These are phyloP conservation scores for Mortierella sp. DNA, from an alignment of 371 early-diverging fungal genomes.

Conservation along the genomic window DNA sequence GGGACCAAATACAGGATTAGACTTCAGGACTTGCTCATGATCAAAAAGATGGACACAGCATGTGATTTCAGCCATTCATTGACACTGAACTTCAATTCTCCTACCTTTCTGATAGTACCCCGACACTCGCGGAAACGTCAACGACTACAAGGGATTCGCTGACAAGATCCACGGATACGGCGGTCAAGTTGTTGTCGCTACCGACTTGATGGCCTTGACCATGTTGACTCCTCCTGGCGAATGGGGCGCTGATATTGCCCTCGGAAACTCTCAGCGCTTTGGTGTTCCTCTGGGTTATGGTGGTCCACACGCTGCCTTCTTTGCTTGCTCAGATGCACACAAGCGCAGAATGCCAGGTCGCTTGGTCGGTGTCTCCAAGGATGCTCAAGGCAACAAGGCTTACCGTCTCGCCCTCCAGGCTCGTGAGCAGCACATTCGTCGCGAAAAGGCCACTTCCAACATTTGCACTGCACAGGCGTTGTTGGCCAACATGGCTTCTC, in stretches of 20 bases:
- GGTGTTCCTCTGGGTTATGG: slow-evolving; percentile 98
- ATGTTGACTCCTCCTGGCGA: slow-evolving; percentile 93
- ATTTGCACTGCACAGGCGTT: slow-evolving; percentile 98
- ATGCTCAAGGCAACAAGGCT: slow-evolving; percentile 87
- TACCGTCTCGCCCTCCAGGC: slow-evolving; percentile 96
- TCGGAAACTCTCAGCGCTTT: slow-evolving; percentile 96
- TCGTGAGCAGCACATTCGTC: slow-evolving; percentile 98
- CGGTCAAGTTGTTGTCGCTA: slow-evolving; percentile 90
- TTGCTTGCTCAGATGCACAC: slow-evolving; percentile 91
- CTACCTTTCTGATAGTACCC: slow-evolving; percentile 78
- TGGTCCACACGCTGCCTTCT: slow-evolving; percentile 99
- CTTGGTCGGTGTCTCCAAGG: slow-evolving; percentile 95
- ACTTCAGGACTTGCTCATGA: too few relatives aligned
- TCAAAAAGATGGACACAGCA: not conserved
- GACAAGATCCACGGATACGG: slow-evolving; percentile 83
- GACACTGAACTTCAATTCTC: too few relatives aligned
- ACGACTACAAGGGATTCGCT: slow-evolving; percentile 82
- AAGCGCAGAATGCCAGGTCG: slow-evolving; percentile 97
- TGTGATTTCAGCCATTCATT: too few relatives aligned
- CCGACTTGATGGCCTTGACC: slow-evolving; percentile 94
- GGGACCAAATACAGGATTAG: not conserved
- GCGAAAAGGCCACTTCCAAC: slow-evolving; percentile 98
- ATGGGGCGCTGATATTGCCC: slow-evolving; percentile 95
- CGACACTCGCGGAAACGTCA: slow-evolving; percentile 85
- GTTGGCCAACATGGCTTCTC: slow-evolving; percentile 93